Conservation (phyloP, 2,329 filamentous ascomycete species). For the Exserohilum rostratum region DNA sequence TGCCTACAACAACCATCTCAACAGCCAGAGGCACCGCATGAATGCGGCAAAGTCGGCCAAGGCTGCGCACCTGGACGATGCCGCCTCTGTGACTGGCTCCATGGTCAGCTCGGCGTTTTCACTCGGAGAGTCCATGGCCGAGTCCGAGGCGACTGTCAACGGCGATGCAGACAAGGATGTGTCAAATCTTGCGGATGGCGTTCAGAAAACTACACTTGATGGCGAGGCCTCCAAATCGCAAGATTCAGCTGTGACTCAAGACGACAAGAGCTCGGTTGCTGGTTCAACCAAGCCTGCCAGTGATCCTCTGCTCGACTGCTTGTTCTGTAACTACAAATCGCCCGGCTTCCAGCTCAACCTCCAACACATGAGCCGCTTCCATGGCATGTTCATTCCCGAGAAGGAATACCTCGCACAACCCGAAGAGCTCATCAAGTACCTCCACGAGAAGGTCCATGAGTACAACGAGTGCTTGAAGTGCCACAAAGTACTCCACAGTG, state of each 20-base stretch:
- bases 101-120: slow-evolving; percentile 92
- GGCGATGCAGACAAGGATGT: slow-evolving; percentile 77
- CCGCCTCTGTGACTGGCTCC: slow-evolving; percentile 66
- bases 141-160: slow-evolving; percentile 61
- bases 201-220: slow-evolving; percentile 68
- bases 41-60: slow-evolving; percentile 60
- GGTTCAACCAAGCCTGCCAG: slow-evolving; percentile 39
- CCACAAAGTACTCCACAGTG: slow-evolving; percentile 78
- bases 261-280: slow-evolving; percentile 46
- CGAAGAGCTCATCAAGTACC: slow-evolving; percentile 77
- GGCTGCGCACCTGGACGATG: slow-evolving; percentile 61
- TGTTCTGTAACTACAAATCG: slow-evolving; percentile 92
- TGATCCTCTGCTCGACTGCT: slow-evolving; percentile 63
- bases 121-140: slow-evolving; percentile 75
- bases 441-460: slow-evolving; percentile 80
- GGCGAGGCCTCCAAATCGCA: slow-evolving; percentile 51
- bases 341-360: slow-evolving; percentile 77
- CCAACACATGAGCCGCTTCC: slow-evolving; percentile 87
- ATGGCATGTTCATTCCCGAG: slow-evolving; percentile 96
- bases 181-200: slow-evolving; percentile 74
- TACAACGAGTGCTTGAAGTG: slow-evolving; percentile 88
- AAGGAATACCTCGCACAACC: slow-evolving; percentile 80
- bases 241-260: slow-evolving; percentile 49
- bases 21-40: slow-evolving; percentile 85
- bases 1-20: slow-evolving; percentile 89